A percentile compares a stretch with the other conserved stretches of the same genome.
Evolutionary conservation across 1,139 yeast species (phyloP).

Genomic region (Kazachstania sp.): DNA sequence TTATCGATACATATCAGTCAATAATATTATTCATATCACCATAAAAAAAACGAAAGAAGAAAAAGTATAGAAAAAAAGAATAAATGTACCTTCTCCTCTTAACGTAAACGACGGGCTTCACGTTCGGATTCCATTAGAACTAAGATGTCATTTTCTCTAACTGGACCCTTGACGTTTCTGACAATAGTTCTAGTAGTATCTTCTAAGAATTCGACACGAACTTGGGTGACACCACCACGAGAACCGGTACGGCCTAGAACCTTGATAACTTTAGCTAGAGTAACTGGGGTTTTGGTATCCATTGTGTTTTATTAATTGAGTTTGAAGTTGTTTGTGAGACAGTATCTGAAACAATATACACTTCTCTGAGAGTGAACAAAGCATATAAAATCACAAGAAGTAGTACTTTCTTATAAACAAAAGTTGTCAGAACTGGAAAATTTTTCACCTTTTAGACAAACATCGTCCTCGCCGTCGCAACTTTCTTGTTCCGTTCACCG

Average conservation of each 20-base stretch:
- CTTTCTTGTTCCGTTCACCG: no score
- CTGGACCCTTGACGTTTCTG: constrained; percentile 99
- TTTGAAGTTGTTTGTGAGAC: neutral
- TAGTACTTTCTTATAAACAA: no score
- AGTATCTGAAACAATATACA: neutral
- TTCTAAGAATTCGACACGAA: constrained; percentile 98
- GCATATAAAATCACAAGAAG: neutral
- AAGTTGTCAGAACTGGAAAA: neutral
- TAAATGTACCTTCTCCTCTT: constrained; percentile 16
- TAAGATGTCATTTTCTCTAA: constrained; percentile 97
- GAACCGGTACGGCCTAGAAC: constrained; percentile 99
- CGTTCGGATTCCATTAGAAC: constrained; percentile 99
- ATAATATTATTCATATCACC: neutral
- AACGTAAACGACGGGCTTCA: constrained; percentile 75
- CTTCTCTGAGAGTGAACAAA: neutral
- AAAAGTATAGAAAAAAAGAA: neutral
- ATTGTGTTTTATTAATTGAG: constrained; percentile 12
- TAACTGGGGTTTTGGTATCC: constrained; percentile 94
- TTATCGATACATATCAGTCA: no score
- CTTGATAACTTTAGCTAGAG: constrained; percentile 98
- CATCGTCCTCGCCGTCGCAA: neutral
- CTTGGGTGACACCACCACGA: constrained; percentile 99
- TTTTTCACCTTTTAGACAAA: neutral
- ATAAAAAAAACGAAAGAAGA: neutral
- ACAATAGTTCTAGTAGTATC: constrained; percentile 97